Evolutionary conservation across 2,329 filamentous ascomycete species (phyloP), one percentile per base, ranked within the genome.

Genomic region (Zymoseptoria pseudotritici): DNA sequence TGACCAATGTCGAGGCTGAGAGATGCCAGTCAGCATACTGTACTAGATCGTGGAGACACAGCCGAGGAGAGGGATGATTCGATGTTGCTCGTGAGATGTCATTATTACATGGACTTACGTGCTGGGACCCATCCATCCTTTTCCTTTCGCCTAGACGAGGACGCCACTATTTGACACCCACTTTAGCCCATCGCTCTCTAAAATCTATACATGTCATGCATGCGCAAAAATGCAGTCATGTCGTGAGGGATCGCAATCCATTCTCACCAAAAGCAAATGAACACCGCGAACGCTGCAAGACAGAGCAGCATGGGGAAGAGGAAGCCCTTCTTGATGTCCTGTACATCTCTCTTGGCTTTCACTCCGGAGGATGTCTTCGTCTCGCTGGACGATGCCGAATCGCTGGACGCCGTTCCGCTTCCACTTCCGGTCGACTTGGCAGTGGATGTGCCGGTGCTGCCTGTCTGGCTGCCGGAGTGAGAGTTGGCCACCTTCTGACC

Each of bases 401-500:
- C 20, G 13, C 22, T 29, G 11, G 52, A 31, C 2, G 52, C 22
- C 26, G 52, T 24, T 31, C 21, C 52, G 4, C 22, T 53, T 13
- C n/a, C n/a, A 13, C 20, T 5, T 2, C 50, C 50, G 7, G 20
- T 21, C 20, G 21, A n/a, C 52, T 17, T 26, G 29, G 11, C 52
- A n/a, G 52, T 26, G 50, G 52, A 49, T 19, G 50, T 49, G n/a
- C 36, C 50, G 5, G 50, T 57, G 22, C 57, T 55, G 19, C 60
- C 59, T 22, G 58, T 58, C 36, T 58, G 55, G 26, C 54, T 56
- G 52, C 55, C 60, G 11, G 55, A 59, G 22, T 54, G 59, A 21
- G 50, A 24, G 19, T 59, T 55, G 29, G 58, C 52, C 58, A 59
- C 59, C 42, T 61, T 54, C 57, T 67, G 63, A 54, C 86, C 89